Base-by-base conservation (phyloP, 1,139 yeast genomes). In the Hemisphaericaspora subhashii region DNA sequence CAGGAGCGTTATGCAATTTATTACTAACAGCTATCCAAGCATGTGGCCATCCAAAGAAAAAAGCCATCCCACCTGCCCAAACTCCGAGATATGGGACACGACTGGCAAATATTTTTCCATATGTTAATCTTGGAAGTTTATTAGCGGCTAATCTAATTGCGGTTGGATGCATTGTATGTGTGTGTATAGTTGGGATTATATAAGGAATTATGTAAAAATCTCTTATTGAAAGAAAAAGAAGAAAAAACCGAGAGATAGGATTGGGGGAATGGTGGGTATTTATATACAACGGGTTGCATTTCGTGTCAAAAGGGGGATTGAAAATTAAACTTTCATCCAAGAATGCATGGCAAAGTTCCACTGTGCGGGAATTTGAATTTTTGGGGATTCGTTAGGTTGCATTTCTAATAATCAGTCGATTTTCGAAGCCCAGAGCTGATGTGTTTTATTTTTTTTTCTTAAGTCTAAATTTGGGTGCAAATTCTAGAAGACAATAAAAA, bases 41-140 rank as follows among this genome's bases (percentile, higher is more conserved):
- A 42, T 64, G 71, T 13, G 74, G 74, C 72, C 74, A 68, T 16
- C 62, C 64, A 42, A 69, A 58, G 50, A 68, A 62, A 23, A 51
- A 31, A 2, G 50, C 55, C 18, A 34, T 10, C 11, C 66, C 64
- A 25, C 52, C 34, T 12, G 58, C 67, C 73, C 74, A 68, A 8
- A 48, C 46, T n/a, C 47, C 58, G 31, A 68, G 35, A 7, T 40
- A 42, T 3, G 74, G 74, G 9, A 64, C 36, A 54, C 73, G 64
- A 52, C 62, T 54, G 14, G 58, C 47, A 37, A 53, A 54, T 20
- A 27, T 15, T 11, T 27, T 27, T 15, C 12, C 11, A 40, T 64
- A 57, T 39, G 51, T 51, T 30, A 42, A 39, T 48, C 52, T 55
- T 7, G 66, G 48, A 35, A 26, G 33, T 13, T 15, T 34, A 16